Base-by-base conservation (phyloP, 139 green algal species). In the Tetraselmis chui region DNA sequence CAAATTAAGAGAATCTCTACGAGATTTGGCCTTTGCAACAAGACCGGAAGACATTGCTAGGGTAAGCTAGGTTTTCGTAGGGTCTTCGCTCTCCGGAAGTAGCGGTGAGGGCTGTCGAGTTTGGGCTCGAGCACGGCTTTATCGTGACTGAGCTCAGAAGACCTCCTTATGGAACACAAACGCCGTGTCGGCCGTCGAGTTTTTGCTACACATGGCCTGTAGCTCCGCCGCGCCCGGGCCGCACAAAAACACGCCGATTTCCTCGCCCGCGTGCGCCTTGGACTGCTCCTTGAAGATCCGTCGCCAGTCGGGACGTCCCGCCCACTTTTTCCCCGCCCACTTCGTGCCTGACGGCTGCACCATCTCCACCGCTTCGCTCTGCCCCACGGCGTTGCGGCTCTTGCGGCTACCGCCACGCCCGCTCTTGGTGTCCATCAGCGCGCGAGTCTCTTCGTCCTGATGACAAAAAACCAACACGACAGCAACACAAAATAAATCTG, bases 301-400 rank as follows among this genome's bases (percentile, higher is more conserved):
- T 2, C 28, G 75, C 79, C 79, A 82, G 79, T 82, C 59, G 32
- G 79, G 79, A 5, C 79, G 32, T 2, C 79, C 79, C 29, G 79
- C 79, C 79, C 79, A 82, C 79, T 76, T 76, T 26, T 82, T 82
- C 5, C 79, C 79, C 5, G 79, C 79, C 79, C 79, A 82, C 79
- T n/a, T 67, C 11, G 45, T 67, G 11, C 45, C 45, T 18, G 45
- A 2, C 25, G 25, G 31, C 79, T 82, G 79, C 79, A 29, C 77
- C 77, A 32, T 80, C 23, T 32, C 79, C 32, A 29, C 27, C 45
- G 28, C 45, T 18, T 67, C 45, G 45, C 45, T 18, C 45, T 67
- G 45, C 11, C 45, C 45, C 45, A 67, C 45, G 45, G 45, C 45
- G 45, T 67, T 67, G 45, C 5, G 11, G 45, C 45, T 67, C 45